phyloP scores from a whole-genome alignment of 2,329 filamentous ascomycete species.

The Ustulina deusta region DNA sequence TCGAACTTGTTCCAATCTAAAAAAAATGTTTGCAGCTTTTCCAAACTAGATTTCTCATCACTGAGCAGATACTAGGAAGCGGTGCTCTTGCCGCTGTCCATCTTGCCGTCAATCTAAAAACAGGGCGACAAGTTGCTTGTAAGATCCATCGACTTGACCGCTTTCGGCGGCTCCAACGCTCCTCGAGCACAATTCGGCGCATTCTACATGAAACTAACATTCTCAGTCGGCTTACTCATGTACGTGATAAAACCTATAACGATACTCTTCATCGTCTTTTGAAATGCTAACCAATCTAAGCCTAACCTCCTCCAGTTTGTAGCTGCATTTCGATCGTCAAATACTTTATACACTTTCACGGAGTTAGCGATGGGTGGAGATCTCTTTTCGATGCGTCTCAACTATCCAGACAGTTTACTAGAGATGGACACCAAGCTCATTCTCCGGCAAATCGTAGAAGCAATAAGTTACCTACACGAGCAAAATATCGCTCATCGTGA shows the following conservation, averaged over 20 bases:
- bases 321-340: conserved; percentile 62
- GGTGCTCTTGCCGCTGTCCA: conserved; percentile 67
- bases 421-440: conserved; percentile 61
- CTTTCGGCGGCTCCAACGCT: conserved; percentile 34
- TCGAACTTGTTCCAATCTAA: conserved; percentile 36
- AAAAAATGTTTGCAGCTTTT: conserved; percentile 57
- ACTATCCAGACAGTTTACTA: conserved; percentile 43
- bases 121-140: conserved; percentile 73
- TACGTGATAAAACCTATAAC: conserved; percentile 49
- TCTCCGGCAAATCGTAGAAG: conserved; percentile 61
- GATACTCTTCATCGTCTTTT: too few species aligned
- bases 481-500: conserved; percentile 65
- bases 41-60: conserved; percentile 60
- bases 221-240: conserved; percentile 66
- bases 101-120: conserved; percentile 63
- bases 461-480: conserved; percentile 61
- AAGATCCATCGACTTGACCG: conserved; percentile 70
- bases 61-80: conserved; percentile 62
- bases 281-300: conserved; percentile 50
- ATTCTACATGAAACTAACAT: conserved; percentile 65
- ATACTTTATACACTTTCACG: conserved; percentile 67
- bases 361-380: conserved; percentile 69
- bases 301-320: conserved; percentile 66
- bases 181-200: conserved; percentile 49
- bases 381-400: conserved; percentile 61